Base-by-base conservation (phyloP, 1,284 basidiomycete genomes). In the Trichosporon inkin region DNA sequence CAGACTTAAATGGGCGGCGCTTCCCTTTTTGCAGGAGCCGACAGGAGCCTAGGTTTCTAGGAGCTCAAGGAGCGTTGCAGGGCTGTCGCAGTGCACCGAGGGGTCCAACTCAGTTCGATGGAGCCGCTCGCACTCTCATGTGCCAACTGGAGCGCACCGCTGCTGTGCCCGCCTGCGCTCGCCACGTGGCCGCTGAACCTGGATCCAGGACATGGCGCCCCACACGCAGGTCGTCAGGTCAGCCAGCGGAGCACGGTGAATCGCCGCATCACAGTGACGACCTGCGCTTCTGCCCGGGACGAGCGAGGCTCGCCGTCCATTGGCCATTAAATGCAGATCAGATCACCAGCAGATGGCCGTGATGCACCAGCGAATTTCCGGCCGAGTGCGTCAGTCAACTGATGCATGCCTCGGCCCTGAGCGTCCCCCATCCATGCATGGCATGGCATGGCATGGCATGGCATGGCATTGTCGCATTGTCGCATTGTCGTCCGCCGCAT, bases 141-240 rank as follows among this genome's bases (percentile, higher is more conserved):
- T 40, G 17, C 38, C 38, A 32, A n/a, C 24, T 5, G 44, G 22
- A 28, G 28, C 28, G 28, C 28, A 32, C 28, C 28, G 22, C n/a
- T 38, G 36, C 36, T 38, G 36, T n/a, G 16, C 36, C 11, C 3
- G 36, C 36, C 24, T 16, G 44, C 14, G 44, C 44, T 49, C 13
- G 13, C 24, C 44, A 49, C 44, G 44, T 49, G 44, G 14, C 4
- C 28, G 10, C 14, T 2, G 6, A 16, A 13, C 44, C 44, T 49
- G 44, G 44, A 49, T 32, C 44, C 44, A 49, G 44, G 44, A 32
- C 28, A 24, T 49, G 44, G 44, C 44, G 44, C 44, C 44, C 44
- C 44, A 24, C 44, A 32, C 28, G 4, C 28, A 32, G 28, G 28
- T 32, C 28, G 28, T 47, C 41, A 47, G 19, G 10, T 11, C 19